Percentiles rank a stretch among this genome's conserved stretches.
These are phyloP conservation scores for Boletus sensibilis DNA, from an alignment of 768 basidiomycete species.

Conservation along the genomic window DNA sequence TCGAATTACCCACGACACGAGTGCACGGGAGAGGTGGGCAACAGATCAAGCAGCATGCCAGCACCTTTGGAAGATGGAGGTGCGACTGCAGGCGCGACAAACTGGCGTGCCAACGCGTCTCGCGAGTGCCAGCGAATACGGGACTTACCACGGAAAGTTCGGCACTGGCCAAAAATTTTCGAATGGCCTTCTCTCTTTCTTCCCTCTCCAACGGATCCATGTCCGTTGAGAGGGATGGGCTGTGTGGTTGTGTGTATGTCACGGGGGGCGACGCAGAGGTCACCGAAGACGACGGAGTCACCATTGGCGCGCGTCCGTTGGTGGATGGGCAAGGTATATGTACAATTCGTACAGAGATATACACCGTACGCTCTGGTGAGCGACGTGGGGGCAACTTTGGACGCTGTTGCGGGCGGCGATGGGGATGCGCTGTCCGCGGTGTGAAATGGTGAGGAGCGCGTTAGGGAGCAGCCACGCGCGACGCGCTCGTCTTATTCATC, in stretches of 20 bases:
- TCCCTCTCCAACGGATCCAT: slow-evolving; percentile 49
- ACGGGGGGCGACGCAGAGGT: slow-evolving; percentile 81
- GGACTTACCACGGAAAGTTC: slow-evolving; percentile 75
- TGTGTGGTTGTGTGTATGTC: slow-evolving; percentile 52
- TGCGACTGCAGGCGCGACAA: slow-evolving; percentile 23
- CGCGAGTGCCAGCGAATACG: slow-evolving; percentile 27
- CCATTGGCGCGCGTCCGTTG: slow-evolving; percentile 50
- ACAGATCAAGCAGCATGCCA: slow-evolving; percentile 1
- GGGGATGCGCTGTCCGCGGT: slow-evolving; percentile 37
- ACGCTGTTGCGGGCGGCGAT: slow-evolving; percentile 35
- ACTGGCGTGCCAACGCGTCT: slow-evolving; percentile 48
- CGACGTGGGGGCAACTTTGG: slow-evolving; percentile 16
- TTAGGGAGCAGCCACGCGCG: slow-evolving; percentile 37
- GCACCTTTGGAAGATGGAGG: slow-evolving; percentile 4
- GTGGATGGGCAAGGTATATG: slow-evolving; percentile 10
- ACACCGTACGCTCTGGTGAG: slow-evolving; percentile 11
- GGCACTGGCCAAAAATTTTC: slow-evolving; percentile 76
- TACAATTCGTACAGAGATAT: slow-evolving; percentile 18
- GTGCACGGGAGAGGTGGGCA: slow-evolving; percentile 1
- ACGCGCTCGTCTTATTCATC: slow-evolving; percentile 40
- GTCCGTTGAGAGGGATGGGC: slow-evolving; percentile 42
- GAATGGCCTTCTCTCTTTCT: slow-evolving; percentile 62
- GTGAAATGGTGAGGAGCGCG: slow-evolving; percentile 38
- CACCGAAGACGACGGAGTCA: slow-evolving; percentile 76
- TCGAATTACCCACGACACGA: slow-evolving; percentile 9